These are phyloP conservation scores for Colletotrichum costaricense DNA, from an alignment of 2,329 filamentous ascomycete genomes.

Conservation along the genomic window DNA sequence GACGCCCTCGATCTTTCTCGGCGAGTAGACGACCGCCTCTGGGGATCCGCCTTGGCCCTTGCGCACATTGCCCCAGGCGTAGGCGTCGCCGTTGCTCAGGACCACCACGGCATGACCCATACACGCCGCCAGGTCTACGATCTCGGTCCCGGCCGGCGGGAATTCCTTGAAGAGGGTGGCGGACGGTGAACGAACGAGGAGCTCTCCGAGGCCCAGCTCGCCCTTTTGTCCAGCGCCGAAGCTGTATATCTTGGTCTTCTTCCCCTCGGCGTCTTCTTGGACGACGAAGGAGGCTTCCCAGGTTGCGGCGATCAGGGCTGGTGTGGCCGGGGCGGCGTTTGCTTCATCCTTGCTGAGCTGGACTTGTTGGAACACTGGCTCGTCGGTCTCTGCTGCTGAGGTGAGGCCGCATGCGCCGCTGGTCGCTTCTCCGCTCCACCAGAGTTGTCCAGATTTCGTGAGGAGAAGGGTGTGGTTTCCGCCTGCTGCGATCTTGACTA, in stretches of 20 bases:
- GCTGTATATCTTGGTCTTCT: constrained; percentile 65
- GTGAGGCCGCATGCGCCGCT: constrained; percentile 65
- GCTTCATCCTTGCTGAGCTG: constrained; percentile 44
- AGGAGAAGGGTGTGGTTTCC: constrained; percentile 90
- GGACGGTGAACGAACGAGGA: constrained; percentile 60
- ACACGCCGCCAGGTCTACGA: constrained; percentile 76
- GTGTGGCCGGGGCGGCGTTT: constrained; percentile 1
- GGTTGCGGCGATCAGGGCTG: constrained; percentile 71
- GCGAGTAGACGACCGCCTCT: constrained; percentile 64
- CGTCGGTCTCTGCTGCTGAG: constrained; percentile 40
- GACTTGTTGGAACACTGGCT: constrained; percentile 53
- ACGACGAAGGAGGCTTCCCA: constrained; percentile 82
- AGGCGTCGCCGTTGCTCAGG: constrained; percentile 79
- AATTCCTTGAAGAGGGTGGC: constrained; percentile 69
- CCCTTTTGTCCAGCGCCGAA: constrained; percentile 77
- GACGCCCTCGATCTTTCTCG: constrained; percentile 68
- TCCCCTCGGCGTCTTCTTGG: constrained; percentile 54
- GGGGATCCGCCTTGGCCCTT: constrained; percentile 84
- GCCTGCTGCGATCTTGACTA: constrained; percentile 67
- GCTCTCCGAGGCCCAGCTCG: constrained; percentile 74
- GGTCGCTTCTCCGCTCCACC: constrained; percentile 71
- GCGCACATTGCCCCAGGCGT: constrained; percentile 88
- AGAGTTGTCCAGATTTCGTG: constrained; percentile 68
- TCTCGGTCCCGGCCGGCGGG: constrained; percentile 66
- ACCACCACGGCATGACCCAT: constrained; percentile 84